Evolutionary conservation across 108 stramenopile genomes (phyloP).

Genomic region (Asterionellopsis glacialis): DNA sequence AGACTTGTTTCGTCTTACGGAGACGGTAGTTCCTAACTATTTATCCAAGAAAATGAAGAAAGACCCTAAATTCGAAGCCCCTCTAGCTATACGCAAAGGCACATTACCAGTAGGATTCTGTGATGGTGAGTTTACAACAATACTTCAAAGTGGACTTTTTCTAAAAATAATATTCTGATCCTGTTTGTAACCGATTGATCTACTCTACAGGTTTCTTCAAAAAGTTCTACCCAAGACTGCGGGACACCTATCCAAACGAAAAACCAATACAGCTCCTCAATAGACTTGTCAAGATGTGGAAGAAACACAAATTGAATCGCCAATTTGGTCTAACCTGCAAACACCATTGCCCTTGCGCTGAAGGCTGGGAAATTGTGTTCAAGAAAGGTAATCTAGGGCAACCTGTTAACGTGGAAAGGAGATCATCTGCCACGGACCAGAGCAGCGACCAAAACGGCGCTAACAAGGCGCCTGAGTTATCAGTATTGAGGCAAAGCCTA

Average conservation of each 20-base stretch:
- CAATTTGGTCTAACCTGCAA: constrained; percentile 15
- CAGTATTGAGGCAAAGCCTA: neutral
- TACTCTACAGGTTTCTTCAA: constrained; percentile 4
- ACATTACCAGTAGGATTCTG: constrained; percentile 8
- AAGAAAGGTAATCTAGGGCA: constrained; percentile 12
- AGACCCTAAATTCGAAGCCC: neutral
- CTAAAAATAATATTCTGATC: too few species aligned
- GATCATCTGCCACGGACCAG: neutral
- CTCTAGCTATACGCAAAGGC: neutral
- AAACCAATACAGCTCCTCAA: constrained; percentile 6
- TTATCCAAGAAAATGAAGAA: constrained; percentile 12
- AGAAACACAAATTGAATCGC: constrained; percentile 6
- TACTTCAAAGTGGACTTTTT: too few species aligned
- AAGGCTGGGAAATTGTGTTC: constrained; percentile 24
- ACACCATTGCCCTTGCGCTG: constrained; percentile 11
- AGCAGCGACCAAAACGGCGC: neutral
- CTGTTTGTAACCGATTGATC: too few species aligned
- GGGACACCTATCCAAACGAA: constrained; percentile 16
- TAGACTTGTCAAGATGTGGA: constrained; percentile 20
- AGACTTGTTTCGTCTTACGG: constrained; percentile 4
- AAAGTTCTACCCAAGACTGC: constrained; percentile 12
- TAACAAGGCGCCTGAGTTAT: neutral
- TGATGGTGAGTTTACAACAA: neutral
- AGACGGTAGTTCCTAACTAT: constrained; percentile 11
- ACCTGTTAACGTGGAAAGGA: neutral